Conservation (phyloP, 2,329 filamentous ascomycete species). For the Fusarium abutilonis region DNA sequence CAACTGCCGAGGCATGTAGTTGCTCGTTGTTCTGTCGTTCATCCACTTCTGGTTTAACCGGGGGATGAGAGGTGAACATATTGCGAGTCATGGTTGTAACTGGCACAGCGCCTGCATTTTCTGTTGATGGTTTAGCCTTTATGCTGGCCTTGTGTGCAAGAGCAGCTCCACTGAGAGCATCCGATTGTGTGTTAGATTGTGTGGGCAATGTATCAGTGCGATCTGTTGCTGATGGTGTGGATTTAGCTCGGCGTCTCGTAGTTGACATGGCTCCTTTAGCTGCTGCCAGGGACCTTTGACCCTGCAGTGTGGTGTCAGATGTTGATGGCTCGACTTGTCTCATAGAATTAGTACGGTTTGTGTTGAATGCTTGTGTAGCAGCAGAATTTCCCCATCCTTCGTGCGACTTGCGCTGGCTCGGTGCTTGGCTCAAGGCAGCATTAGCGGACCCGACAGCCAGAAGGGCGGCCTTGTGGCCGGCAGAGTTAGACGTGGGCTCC, state of each 20-base stretch:
- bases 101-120: conserved; percentile 73
- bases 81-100: conserved; percentile 74
- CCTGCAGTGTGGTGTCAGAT: conserved; percentile 57
- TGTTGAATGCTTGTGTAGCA: conserved; percentile 70
- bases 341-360: conserved; percentile 48
- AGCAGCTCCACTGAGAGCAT: conserved; percentile 78
- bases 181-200: conserved; percentile 61
- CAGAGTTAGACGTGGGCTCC: conserved; percentile 70
- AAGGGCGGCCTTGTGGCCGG: conserved; percentile 79
- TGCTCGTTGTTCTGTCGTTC: conserved; percentile 78
- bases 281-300: conserved; percentile 74
- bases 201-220: conserved; percentile 28
- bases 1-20: conserved; percentile 82
- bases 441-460: conserved; percentile 62
- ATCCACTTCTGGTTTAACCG: conserved; percentile 75
- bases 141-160: conserved; percentile 67
- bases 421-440: conserved; percentile 44
- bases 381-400: conserved; percentile 72
- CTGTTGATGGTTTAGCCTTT: conserved; percentile 57
- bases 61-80: conserved; percentile 82
- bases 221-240: conserved; percentile 61
- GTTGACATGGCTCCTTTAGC: conserved; percentile 79
- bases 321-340: conserved; percentile 34
- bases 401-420: conserved; percentile 39
- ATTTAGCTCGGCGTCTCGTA: conserved; percentile 70